Percentiles rank a stretch among this genome's conserved stretches.
These are phyloP conservation scores for Myxozyma lipomycoides DNA, from an alignment of 805 yeast species.

Conservation along the genomic window DNA sequence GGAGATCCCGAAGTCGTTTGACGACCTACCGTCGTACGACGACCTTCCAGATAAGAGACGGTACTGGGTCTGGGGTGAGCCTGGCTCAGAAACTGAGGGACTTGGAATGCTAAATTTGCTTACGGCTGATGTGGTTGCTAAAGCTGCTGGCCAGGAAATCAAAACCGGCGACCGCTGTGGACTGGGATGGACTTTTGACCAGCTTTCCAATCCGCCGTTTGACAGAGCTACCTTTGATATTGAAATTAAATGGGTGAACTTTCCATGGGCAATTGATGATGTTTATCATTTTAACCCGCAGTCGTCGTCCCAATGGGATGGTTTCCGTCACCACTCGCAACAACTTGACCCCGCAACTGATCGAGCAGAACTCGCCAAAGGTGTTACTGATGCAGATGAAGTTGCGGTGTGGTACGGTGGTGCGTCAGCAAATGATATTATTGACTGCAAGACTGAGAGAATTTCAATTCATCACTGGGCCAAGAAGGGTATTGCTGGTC, in stretches of 20 bases:
- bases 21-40: conserved; percentile 30
- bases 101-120: conserved; percentile 32
- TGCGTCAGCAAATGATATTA: conserved; percentile 28
- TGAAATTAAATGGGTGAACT: conserved; percentile 9
- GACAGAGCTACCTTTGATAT: conserved; percentile 19
- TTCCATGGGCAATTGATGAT: conserved; percentile 32
- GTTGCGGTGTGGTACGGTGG: conserved; percentile 30
- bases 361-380: conserved; percentile 3
- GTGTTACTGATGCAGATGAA: conserved; percentile 14
- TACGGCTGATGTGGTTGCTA: conserved; percentile 30
- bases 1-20: conserved; percentile 12
- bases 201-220: conserved; percentile 28
- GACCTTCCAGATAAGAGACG: conserved; percentile 30
- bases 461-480: conserved; percentile 32
- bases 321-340: conserved; percentile 35
- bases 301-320: conserved; percentile 38
- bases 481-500: conserved; percentile 32
- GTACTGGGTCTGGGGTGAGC: conserved; percentile 34
- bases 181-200: conserved; percentile 29
- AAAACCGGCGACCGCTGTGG: conserved; percentile 29
- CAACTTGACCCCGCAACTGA: conserved; percentile 18
- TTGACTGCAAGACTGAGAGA: conserved; percentile 10
- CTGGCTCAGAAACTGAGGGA: conserved; percentile 33
- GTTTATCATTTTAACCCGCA: conserved; percentile 36
- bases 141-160: conserved; percentile 28